Conservation (phyloP, 2,329 filamentous ascomycete species). For the Fusarium camptoceras region DNA sequence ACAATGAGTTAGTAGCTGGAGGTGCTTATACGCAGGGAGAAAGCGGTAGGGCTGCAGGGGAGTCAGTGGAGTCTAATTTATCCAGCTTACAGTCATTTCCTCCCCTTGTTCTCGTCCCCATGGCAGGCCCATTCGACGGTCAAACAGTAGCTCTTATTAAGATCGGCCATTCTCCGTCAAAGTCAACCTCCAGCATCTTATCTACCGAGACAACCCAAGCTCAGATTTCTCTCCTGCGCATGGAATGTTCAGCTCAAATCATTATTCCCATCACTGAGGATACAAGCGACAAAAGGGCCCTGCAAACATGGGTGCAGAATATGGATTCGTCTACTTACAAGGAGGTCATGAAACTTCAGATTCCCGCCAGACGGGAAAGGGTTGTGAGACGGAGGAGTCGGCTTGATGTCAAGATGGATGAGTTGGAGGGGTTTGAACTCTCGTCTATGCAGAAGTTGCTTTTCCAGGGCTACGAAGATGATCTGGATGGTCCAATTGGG, state of each 20-base stretch:
- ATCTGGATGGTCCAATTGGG: slow-evolving; percentile 37
- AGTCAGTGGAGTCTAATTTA: slow-evolving; percentile 34
- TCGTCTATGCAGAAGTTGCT: slow-evolving; percentile 67
- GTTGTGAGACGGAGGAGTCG: slow-evolving; percentile 37
- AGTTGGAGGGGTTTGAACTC: slow-evolving; percentile 56
- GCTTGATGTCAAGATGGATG: slow-evolving; percentile 38
- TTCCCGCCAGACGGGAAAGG: slow-evolving; percentile 51
- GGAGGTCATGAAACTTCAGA: slow-evolving; percentile 59
- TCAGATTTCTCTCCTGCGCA: slow-evolving; percentile 57
- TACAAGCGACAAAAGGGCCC: slow-evolving; percentile 54
- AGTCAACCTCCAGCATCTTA: not conserved
- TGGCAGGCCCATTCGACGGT: slow-evolving; percentile 63
- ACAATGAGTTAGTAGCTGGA: not conserved
- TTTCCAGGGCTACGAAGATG: slow-evolving; percentile 59
- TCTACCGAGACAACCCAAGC: slow-evolving; percentile 40
- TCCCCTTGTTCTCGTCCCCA: slow-evolving; percentile 57
- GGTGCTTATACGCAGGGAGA: slow-evolving; percentile 1
- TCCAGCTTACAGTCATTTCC: slow-evolving; percentile 55
- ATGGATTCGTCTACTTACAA: slow-evolving; percentile 60
- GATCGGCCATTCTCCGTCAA: slow-evolving; percentile 41
- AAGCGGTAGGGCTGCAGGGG: slow-evolving; percentile 23
- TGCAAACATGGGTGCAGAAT: slow-evolving; percentile 67
- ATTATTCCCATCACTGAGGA: slow-evolving; percentile 60
- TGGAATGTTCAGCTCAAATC: slow-evolving; percentile 54
- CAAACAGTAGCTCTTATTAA: slow-evolving; percentile 62